Evolutionary conservation across 352 stramenopile species (phyloP), one percentile per base, ranked within the genome.

Genomic region (Pythium monospermum): DNA sequence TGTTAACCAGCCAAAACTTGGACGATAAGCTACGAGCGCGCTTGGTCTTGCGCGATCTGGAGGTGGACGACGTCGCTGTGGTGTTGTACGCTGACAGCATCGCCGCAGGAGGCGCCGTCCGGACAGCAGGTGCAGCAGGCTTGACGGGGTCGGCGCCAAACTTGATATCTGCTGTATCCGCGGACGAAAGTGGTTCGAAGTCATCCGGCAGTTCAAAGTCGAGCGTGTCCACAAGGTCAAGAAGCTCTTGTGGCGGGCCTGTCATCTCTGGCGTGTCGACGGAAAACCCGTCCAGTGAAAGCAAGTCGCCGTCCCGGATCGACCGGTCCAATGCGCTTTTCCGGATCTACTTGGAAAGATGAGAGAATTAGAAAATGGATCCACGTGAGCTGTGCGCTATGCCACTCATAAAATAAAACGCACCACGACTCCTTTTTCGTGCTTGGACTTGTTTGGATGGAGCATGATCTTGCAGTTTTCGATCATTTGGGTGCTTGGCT

Each of bases 1-100:
- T 89, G 69, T 91, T 89, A 28, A 91, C 73, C 31, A 89, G 81
- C 81, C 76, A 89, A 39, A 88, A 91, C 62, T 91, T 91, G 62
- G 77, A 89, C 56, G 81, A 91, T 11, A 91, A 63, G 30, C 78
- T 89, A 21, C 81, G 75, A 37, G 68, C 71, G 13, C 81, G 73
- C 50, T 88, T 91, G 6, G 74, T 53, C 49, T 87, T 87, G 40
- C 73, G 73, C 8, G 67, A 83, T 6, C 45, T 21, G 10, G 48
- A 43, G 1, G 56, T 43, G 27, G 48, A 40, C 21, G 38, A 38
- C 5, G 53, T 35, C 7, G 45, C 26, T n/a, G 28, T 59, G 11
- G 48, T n/a, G n/a, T n/a, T n/a, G n/a, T n/a, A 56, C 16, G 16
- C 23, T 4, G 46, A 44, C n/a, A 33, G 16, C 18, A 70, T 54